These are phyloP conservation scores for Xerocomus amazonicus DNA, from an alignment of 1,284 basidiomycete species.

Conservation along the genomic window DNA sequence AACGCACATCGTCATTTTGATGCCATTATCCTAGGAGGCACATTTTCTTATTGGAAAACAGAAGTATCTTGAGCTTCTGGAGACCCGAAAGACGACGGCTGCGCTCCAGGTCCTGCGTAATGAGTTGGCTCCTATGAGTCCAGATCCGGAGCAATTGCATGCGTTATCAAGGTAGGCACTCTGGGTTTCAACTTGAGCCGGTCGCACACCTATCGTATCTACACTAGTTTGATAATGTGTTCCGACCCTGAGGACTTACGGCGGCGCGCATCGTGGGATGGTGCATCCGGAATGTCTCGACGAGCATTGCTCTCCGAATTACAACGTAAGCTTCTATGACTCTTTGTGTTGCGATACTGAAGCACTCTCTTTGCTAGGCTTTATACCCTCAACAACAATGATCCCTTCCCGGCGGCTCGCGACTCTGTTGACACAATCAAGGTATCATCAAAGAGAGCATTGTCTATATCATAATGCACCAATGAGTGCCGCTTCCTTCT, in stretches of 20 bases:
- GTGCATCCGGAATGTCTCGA: conserved; percentile 77
- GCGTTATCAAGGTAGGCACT: conserved; percentile 72
- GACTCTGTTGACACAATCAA: conserved; percentile 84
- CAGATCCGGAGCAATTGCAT: conserved; percentile 77
- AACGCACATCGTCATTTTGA: conserved; percentile 15
- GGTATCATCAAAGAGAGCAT: conserved; percentile 70
- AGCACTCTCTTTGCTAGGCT: conserved; percentile 45
- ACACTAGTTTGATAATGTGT: conserved; percentile 82
- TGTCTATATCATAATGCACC: conserved; percentile 82
- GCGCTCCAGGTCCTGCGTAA: conserved; percentile 85
- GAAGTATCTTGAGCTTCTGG: conserved; percentile 95
- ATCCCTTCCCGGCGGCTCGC: conserved; percentile 87
- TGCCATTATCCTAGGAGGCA: conserved; percentile 55
- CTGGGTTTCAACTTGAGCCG: neutral
- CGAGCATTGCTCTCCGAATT: conserved; percentile 72
- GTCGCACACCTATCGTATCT: conserved; percentile 12
- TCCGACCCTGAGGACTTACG: conserved; percentile 80
- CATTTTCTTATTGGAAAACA: conserved; percentile 89
- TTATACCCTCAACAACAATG: conserved; percentile 89
- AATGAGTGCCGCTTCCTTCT: conserved; percentile 57
- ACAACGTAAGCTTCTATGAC: conserved; percentile 61
- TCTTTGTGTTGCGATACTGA: neutral
- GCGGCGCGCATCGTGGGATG: conserved; percentile 85
- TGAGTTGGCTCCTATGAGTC: conserved; percentile 79
- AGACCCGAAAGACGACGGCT: conserved; percentile 74